A percentile compares a stretch with the other conserved stretches of the same genome.
Evolutionary conservation across 305 asterid species (phyloP).

Genomic region (Plantago coronopus): DNA sequence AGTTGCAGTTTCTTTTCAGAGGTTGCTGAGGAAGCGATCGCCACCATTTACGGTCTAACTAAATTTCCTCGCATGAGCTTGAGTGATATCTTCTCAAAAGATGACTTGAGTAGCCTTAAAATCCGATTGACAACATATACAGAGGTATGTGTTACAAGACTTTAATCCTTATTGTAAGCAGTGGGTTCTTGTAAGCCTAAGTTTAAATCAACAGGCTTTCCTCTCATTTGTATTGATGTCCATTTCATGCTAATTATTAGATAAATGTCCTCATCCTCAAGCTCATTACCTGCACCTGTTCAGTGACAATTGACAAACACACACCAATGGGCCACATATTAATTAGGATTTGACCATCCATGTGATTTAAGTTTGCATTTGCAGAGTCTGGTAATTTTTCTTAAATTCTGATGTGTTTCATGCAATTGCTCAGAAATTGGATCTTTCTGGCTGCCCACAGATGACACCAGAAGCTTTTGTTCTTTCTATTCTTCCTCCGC

Average conservation of each 20-base stretch:
- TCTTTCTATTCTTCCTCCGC: conserved; percentile 50
- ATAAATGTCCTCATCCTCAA: no score
- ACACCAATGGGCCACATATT: neutral
- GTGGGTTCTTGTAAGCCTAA: neutral
- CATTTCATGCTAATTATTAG: no score
- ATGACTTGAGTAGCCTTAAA: conserved; percentile 39
- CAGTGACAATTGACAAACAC: no score
- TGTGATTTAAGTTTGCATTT: conserved; percentile 7
- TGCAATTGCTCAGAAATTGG: conserved; percentile 58
- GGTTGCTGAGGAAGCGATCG: conserved; percentile 49
- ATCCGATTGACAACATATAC: conserved; percentile 65
- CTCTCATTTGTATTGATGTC: neutral
- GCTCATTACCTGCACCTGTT: no score
- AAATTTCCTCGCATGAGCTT: conserved; percentile 33
- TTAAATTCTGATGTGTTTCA: conserved; percentile 24
- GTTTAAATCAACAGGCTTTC: neutral
- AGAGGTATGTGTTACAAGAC: conserved; percentile 45
- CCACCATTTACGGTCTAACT: conserved; percentile 37
- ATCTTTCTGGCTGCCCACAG: conserved; percentile 79
- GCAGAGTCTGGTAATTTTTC: conserved; percentile 20
- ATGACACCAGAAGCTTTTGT: conserved; percentile 47
- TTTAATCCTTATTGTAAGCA: conserved; percentile 14
- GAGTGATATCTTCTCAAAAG: conserved; percentile 31
- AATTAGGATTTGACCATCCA: conserved; percentile 6
- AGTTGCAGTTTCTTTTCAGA: conserved; percentile 53